phyloP scores from a whole-genome alignment of 192 early-diverging fungal genomes.

The Rhizophlyctis rosea region DNA sequence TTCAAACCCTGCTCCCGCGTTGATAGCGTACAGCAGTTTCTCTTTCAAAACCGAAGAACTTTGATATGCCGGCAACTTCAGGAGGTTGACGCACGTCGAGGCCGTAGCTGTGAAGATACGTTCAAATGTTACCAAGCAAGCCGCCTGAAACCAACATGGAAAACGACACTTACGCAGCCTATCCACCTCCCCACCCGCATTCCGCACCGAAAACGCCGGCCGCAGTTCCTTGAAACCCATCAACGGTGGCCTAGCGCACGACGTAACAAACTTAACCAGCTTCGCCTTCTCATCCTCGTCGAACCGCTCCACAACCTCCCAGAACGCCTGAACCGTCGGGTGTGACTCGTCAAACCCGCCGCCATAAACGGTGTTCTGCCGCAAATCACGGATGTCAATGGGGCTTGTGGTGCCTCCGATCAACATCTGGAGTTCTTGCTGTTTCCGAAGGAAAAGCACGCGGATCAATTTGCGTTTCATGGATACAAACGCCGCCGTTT shows the following conservation, averaged over 20 bases:
- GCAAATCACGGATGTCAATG: conserved; percentile 77
- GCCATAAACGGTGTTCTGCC: conserved; percentile 68
- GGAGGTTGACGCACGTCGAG: conserved; percentile 74
- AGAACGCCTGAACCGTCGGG: conserved; percentile 75
- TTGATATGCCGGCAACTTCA: conserved; percentile 83
- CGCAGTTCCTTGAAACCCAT: conserved; percentile 78
- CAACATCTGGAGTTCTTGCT: conserved; percentile 86
- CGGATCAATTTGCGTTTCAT: too few relatives aligned
- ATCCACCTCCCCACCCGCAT: conserved; percentile 62
- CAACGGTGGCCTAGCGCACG: conserved; percentile 84
- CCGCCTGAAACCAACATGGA: conserved; percentile 31
- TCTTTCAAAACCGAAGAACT: conserved; percentile 49
- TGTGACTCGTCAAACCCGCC: conserved; percentile 70
- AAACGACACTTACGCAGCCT: conserved; percentile 69
- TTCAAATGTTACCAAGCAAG: conserved; percentile 64
- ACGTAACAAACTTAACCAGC: conserved; percentile 88
- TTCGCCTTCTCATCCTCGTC: conserved; percentile 55
- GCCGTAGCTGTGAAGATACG: conserved; percentile 38
- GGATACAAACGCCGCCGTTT: too few relatives aligned
- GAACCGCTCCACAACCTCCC: conserved; percentile 62
- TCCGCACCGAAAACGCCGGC: conserved; percentile 70
- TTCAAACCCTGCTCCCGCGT: conserved; percentile 87
- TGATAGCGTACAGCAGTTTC: conserved; percentile 86
- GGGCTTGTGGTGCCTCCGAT: conserved; percentile 69
- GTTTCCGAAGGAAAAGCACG: too few relatives aligned